A percentile compares a stretch with the other conserved stretches of the same genome.
Evolutionary conservation across 2,329 filamentous ascomycete species (phyloP).

Genomic region (Cladosporium velox): DNA sequence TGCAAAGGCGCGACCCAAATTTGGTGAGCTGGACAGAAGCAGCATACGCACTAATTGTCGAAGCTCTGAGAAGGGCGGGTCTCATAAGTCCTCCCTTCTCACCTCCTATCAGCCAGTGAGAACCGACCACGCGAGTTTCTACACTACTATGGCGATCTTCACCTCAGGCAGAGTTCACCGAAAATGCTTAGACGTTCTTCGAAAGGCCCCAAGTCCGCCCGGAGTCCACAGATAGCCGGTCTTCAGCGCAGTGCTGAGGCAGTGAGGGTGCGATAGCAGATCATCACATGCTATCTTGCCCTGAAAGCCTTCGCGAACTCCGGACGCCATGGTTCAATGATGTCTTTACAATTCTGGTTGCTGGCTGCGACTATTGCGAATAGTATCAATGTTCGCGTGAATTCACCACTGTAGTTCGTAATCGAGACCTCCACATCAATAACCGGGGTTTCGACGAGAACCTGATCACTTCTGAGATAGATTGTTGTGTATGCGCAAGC

Average conservation of each 20-base stretch:
- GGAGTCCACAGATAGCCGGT: not conserved
- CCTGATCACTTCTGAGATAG: not conserved
- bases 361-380: not conserved
- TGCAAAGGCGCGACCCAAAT: not conserved
- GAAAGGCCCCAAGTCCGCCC: not conserved
- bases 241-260: not conserved
- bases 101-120: not conserved
- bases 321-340: not conserved
- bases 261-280: not conserved
- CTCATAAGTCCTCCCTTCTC: not conserved
- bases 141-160: slow-evolving; percentile 5
- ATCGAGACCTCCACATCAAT: slow-evolving; percentile 1
- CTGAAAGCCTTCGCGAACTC: not conserved
- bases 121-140: not conserved
- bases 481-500: not conserved
- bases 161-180: slow-evolving; percentile 7
- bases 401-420: not conserved
- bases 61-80: not conserved
- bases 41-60: not conserved
- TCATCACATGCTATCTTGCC: not conserved
- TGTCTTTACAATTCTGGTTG: not conserved
- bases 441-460: not conserved
- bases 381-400: no score
- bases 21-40: not conserved
- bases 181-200: slow-evolving; percentile 15